Conservation (phyloP, 1,284 basidiomycete genomes). For the Austroboletus niveus region DNA sequence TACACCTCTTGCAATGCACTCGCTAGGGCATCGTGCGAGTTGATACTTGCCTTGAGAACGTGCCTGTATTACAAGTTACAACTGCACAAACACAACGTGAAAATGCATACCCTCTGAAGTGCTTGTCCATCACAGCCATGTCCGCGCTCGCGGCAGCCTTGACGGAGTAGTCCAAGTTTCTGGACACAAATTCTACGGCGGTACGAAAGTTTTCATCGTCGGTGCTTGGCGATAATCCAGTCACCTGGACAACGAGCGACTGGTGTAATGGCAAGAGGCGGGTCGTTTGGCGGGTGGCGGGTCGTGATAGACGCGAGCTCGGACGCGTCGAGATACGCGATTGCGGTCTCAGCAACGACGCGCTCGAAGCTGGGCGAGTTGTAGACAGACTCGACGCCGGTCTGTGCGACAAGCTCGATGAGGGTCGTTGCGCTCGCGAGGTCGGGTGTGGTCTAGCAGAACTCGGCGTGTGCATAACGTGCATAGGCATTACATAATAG, state of each 20-base stretch:
- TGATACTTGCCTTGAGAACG: slow-evolving; percentile 66
- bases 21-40: slow-evolving; percentile 56
- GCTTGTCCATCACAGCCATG: slow-evolving; percentile 51
- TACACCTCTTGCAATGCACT: slow-evolving; percentile 56
- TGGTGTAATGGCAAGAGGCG: slow-evolving; percentile 55
- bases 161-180: slow-evolving; percentile 46
- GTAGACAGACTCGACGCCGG: slow-evolving; percentile 36
- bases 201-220: slow-evolving; percentile 50
- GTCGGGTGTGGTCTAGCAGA: no score
- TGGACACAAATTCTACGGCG: slow-evolving; percentile 51
- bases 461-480: no score
- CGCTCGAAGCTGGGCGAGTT: slow-evolving; percentile 37
- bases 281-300: slow-evolving; percentile 45
- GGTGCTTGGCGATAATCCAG: slow-evolving; percentile 31
- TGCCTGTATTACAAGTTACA: slow-evolving; percentile 38
- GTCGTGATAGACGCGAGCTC: slow-evolving; percentile 43
- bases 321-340: slow-evolving; percentile 59
- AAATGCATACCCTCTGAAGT: slow-evolving; percentile 52
- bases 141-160: slow-evolving; percentile 58
- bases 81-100: slow-evolving; percentile 14
- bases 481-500: no score
- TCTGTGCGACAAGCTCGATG: slow-evolving; percentile 36
- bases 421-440: no score
- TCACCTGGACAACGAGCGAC: slow-evolving; percentile 54
- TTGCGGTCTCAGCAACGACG: slow-evolving; percentile 40